Evolutionary conservation across 2,329 filamentous ascomycete species (phyloP).

Genomic region (Monosporascus ibericus): DNA sequence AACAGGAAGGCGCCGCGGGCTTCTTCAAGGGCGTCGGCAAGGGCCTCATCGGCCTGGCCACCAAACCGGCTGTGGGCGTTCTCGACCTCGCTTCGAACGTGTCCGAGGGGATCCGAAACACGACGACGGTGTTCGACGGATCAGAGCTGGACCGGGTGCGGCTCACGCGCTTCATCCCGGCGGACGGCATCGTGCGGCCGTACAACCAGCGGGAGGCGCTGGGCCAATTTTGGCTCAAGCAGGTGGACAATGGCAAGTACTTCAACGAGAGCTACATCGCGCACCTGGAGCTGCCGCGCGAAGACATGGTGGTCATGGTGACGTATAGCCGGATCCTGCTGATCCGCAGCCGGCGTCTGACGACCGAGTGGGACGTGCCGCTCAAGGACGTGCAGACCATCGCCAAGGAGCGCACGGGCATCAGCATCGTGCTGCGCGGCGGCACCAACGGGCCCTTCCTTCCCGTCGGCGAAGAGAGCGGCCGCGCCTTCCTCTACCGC

Average conservation of each 20-base stretch:
- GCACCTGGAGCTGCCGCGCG: conserved; percentile 82
- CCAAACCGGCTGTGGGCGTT: conserved; percentile 93
- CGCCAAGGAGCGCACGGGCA: conserved; percentile 88
- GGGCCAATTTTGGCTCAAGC: conserved; percentile 98
- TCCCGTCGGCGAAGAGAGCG: conserved; percentile 82
- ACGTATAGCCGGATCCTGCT: conserved; percentile 85
- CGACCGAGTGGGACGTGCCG: conserved; percentile 91
- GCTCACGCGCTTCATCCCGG: conserved; percentile 85
- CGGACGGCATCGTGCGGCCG: conserved; percentile 87
- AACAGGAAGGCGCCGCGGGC: conserved; percentile 87
- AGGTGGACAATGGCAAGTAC: conserved; percentile 93
- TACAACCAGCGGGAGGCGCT: conserved; percentile 93
- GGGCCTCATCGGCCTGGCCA: conserved; percentile 87
- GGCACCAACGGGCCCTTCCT: conserved; percentile 93
- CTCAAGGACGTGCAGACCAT: conserved; percentile 97
- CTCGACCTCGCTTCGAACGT: conserved; percentile 97
- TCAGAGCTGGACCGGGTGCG: conserved; percentile 91
- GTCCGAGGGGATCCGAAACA: conserved; percentile 95
- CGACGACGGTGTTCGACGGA: conserved; percentile 94
- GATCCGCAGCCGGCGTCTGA: conserved; percentile 77
- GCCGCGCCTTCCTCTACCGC: conserved; percentile 55
- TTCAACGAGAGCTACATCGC: conserved; percentile 98
- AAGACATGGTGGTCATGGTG: conserved; percentile 85
- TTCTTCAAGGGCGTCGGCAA: conserved; percentile 99
- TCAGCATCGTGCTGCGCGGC: conserved; percentile 82